Evolutionary conservation across 306 rosid species (phyloP).

Genomic region (Castanospermum australe): DNA sequence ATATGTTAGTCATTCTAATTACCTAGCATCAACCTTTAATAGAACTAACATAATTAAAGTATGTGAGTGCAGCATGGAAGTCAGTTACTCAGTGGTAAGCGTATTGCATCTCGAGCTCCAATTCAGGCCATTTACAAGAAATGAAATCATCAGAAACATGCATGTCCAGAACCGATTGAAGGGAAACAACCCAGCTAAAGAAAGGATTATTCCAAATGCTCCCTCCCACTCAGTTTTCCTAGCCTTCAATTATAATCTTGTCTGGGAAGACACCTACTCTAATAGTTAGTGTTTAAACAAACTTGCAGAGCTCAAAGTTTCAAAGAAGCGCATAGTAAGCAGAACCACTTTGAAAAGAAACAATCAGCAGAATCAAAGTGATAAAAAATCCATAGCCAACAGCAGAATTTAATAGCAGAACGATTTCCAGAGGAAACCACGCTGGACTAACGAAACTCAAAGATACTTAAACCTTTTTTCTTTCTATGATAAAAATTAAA

Average conservation of each 20-base stretch:
- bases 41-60: neutral
- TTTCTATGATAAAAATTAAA: too few species aligned
- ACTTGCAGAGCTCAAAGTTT: neutral
- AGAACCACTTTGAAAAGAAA: neutral
- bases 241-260: too few species aligned
- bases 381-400: neutral
- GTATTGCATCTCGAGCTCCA: neutral
- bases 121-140: neutral
- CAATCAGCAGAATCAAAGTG: neutral
- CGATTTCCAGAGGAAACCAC: too few species aligned
- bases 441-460: too few species aligned
- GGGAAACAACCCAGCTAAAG: neutral
- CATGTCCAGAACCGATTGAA: neutral
- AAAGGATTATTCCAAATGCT: neutral
- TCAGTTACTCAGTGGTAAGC: neutral
- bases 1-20: neutral
- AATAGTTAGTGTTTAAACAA: neutral
- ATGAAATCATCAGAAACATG: neutral
- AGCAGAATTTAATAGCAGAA: too few species aligned
- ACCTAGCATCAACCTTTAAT: neutral
- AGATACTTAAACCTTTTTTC: too few species aligned
- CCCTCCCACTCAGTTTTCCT: too few species aligned
- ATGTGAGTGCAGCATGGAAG: neutral
- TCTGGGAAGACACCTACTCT: neutral
- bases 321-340: neutral